Percentiles rank a stretch among this genome's conserved stretches.
phyloP scores from a whole-genome alignment of 108 stramenopile genomes.

The Skeletonema grethae region DNA sequence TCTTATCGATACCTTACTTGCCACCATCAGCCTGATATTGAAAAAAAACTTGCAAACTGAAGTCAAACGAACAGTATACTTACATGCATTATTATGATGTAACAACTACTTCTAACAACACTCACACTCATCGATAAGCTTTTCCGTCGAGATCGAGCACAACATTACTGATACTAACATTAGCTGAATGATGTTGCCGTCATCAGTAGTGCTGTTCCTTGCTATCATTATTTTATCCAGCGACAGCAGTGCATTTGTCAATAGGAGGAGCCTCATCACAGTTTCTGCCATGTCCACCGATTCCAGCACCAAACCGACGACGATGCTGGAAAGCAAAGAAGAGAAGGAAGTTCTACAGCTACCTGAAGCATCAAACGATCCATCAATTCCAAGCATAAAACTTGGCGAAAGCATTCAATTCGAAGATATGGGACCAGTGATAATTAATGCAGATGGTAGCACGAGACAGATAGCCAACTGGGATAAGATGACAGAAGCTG shows the following conservation, averaged over 20 bases:
- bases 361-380: slow-evolving; percentile 43
- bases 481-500: slow-evolving; percentile 77
- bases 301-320: background rate
- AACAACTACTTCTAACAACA: too few relatives aligned
- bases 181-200: background rate
- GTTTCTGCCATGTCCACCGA: slow-evolving; percentile 35
- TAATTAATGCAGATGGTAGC: slow-evolving; percentile 83
- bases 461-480: slow-evolving; percentile 84
- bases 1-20: too few relatives aligned
- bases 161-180: too few relatives aligned
- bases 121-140: too few relatives aligned
- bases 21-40: too few relatives aligned
- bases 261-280: background rate
- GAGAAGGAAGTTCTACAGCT: slow-evolving; percentile 39
- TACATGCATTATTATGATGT: too few relatives aligned
- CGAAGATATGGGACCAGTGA: slow-evolving; percentile 85
- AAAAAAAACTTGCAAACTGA: too few relatives aligned
- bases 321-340: slow-evolving; percentile 1
- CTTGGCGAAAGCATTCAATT: slow-evolving; percentile 80
- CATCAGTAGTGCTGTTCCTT: background rate
- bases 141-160: too few relatives aligned
- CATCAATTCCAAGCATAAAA: slow-evolving; percentile 60
- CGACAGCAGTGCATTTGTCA: slow-evolving; percentile 3
- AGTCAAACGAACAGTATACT: too few relatives aligned
- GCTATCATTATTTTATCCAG: background rate